Conservation (phyloP, 2,329 filamentous ascomycete species). For the Penicillium sp. region DNA sequence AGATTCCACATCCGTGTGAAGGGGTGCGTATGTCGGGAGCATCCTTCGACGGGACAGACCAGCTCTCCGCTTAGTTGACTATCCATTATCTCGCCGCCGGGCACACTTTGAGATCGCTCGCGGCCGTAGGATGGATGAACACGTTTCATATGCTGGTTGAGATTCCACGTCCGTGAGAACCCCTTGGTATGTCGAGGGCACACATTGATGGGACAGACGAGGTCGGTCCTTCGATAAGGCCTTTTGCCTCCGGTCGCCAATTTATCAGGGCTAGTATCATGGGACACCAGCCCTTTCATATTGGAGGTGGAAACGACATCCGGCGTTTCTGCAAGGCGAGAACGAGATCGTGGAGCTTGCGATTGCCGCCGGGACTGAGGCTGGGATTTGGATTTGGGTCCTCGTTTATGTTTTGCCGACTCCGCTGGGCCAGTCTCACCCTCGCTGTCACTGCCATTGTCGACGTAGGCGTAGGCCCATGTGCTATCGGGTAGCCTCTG, state of each 20-base stretch:
- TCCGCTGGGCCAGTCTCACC: conserved; percentile 6
- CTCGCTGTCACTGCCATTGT: conserved; percentile 1
- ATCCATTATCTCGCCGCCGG: too few relatives aligned
- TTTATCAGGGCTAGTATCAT: not conserved
- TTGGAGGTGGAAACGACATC: not conserved
- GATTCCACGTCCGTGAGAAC: conserved; percentile 36
- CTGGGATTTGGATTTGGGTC: not conserved
- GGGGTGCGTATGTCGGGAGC: conserved; percentile 26
- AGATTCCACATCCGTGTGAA: conserved; percentile 38
- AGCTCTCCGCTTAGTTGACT: too few relatives aligned
- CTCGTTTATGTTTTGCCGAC: not conserved
- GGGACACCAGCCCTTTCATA: not conserved
- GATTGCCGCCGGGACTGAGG: not conserved
- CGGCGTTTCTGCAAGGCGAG: not conserved
- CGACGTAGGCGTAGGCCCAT: conserved; percentile 4
- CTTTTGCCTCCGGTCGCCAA: not conserved
- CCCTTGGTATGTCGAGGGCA: conserved; percentile 29
- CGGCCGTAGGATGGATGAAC: conserved; percentile 26
- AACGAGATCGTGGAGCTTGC: not conserved
- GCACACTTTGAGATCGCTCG: not conserved
- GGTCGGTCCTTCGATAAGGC: conserved; percentile 18
- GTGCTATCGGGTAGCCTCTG: conserved; percentile 9
- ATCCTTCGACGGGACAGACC: conserved; percentile 31
- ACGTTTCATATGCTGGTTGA: conserved; percentile 34
- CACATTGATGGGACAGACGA: conserved; percentile 31